Conservation (phyloP, 2,329 filamentous ascomycete species). For the Apiospora kogelbergensis region DNA sequence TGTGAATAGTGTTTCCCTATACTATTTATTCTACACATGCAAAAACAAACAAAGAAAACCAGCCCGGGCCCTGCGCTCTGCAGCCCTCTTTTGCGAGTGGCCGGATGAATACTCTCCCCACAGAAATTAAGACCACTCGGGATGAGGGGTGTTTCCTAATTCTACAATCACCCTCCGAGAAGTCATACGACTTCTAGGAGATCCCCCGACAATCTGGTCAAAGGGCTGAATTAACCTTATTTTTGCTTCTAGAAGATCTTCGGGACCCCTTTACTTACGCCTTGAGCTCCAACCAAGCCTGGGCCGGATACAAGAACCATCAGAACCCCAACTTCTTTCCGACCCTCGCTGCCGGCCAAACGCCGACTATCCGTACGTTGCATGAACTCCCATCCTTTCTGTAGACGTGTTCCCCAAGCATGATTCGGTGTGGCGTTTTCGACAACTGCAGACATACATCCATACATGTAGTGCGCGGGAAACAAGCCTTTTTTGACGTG, state of each 20-base stretch:
- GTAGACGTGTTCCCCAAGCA: not conserved
- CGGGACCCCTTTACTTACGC: conserved; percentile 62
- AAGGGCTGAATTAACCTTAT: conserved; percentile 3
- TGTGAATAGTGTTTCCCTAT: not conserved
- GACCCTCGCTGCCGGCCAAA: conserved; percentile 65
- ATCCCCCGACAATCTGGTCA: not conserved
- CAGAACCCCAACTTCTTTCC: conserved; percentile 72
- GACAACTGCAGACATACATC: not conserved
- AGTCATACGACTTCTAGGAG: not conserved
- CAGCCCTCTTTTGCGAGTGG: not conserved
- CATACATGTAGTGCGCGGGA: not conserved
- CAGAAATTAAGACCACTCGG: not conserved
- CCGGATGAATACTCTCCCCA: conserved; percentile 1
- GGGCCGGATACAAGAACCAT: conserved; percentile 64
- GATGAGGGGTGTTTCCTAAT: conserved; percentile 4
- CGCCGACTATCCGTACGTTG: conserved; percentile 58
- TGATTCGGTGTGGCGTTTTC: not conserved
- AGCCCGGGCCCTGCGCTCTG: not conserved
- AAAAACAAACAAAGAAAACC: not conserved
- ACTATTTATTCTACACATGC: not conserved
- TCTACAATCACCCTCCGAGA: not conserved
- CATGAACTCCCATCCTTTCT: not conserved
- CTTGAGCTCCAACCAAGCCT: conserved; percentile 68
- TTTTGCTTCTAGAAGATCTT: conserved; percentile 21
- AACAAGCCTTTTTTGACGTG: not conserved